Evolutionary conservation across 1,284 basidiomycete genomes (phyloP).

Genomic region (Ustilago sp.): DNA sequence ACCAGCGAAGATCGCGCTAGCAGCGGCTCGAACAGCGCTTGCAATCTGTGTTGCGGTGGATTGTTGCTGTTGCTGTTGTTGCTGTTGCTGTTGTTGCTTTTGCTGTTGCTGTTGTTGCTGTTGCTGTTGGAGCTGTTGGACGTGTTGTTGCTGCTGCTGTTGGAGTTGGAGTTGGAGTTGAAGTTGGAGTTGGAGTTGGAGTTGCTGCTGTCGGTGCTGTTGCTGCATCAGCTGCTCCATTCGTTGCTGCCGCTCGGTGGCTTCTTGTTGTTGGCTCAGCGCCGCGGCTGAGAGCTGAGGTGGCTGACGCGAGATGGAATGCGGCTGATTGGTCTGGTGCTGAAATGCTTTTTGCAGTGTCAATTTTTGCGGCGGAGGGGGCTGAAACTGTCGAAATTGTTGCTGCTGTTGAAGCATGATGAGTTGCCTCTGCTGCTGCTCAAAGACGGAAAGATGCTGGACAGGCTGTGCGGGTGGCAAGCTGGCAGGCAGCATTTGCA

Average conservation of each 20-base stretch:
- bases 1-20: constrained; percentile 11
- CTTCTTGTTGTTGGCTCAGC: neutral
- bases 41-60: constrained; percentile 7
- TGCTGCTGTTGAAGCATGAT: too few species aligned
- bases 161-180: neutral
- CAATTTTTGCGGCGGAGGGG: neutral
- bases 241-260: neutral
- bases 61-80: constrained; percentile 1
- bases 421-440: too few species aligned
- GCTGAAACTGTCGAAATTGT: neutral
- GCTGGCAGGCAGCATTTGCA: constrained; percentile 1
- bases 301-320: neutral
- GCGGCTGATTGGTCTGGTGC: neutral
- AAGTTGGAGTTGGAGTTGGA: neutral
- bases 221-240: neutral
- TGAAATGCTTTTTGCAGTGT: constrained; percentile 11
- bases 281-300: neutral
- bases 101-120: neutral
- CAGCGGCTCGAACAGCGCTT: constrained; percentile 14
- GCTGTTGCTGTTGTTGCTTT: neutral
- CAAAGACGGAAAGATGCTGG: neutral
- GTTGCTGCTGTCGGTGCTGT: constrained; percentile 2
- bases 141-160: constrained; percentile 4
- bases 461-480: neutral
- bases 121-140: neutral